Conservation (phyloP, 495 filamentous ascomycete species). For the Articulospora tetracladia region DNA sequence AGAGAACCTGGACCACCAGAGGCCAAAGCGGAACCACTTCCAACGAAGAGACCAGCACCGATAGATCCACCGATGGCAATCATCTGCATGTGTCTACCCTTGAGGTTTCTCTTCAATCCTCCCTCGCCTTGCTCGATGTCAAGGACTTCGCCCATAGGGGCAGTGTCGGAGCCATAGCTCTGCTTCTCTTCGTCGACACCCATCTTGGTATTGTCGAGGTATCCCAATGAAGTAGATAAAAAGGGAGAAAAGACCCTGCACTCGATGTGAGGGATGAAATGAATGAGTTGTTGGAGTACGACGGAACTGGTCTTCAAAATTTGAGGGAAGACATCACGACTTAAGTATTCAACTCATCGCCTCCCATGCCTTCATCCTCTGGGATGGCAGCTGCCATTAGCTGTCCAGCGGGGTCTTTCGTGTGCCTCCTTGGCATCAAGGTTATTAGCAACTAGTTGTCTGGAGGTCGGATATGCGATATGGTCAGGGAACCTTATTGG, state of each 20-base stretch:
- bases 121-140: constrained; percentile 9
- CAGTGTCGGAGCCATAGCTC: constrained; percentile 15
- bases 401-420: constrained; percentile 6
- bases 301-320: constrained; percentile 1
- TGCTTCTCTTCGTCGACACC: constrained; percentile 13
- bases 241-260: neutral
- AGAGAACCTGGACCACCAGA: constrained; percentile 82
- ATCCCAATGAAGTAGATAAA: neutral
- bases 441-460: neutral
- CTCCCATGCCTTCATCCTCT: neutral
- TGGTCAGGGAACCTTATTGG: neutral
- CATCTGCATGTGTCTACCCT: constrained; percentile 49
- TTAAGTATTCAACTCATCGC: constrained; percentile 5
- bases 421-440: neutral
- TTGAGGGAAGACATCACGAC: neutral
- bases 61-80: constrained; percentile 74
- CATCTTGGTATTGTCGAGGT: neutral
- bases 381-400: constrained; percentile 3
- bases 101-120: constrained; percentile 26
- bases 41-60: constrained; percentile 91
- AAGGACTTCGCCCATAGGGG: neutral
- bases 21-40: constrained; percentile 72
- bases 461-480: neutral
- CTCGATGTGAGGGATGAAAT: constrained; percentile 3
- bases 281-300: constrained; percentile 3